Evolutionary conservation across 1,139 yeast species (phyloP), one percentile per base, ranked within the genome.

Genomic region (Yamadazyma atmosphaerica): DNA sequence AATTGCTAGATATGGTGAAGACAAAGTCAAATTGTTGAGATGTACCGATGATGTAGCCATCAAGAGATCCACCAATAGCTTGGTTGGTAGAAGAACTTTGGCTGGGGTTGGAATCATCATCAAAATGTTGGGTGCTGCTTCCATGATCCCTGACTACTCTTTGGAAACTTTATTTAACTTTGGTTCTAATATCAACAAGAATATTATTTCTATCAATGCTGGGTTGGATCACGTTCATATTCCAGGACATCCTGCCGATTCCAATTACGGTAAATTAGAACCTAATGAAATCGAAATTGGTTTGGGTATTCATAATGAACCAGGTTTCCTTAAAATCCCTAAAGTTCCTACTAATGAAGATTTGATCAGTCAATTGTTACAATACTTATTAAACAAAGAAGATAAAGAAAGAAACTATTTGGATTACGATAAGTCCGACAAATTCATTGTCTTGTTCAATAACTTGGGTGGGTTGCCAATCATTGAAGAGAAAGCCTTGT

Each of bases 301-400:
- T 3, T 60, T 75, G 43, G 81, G 81, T 3, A 74, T 75, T 39
- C 81, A 75, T 50, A 75, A 75, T 44, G 81, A 75, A 49, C 79
- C 79, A 1, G 80, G 80, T 12, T 73, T 71, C 24, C 52, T 60
- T 31, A 67, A 65, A 40, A 40, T 64, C 26, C 56, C 61, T 17
- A 51, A 63, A 15, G 60, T 75, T 37, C 81, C 81, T 9, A 53
- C 65, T 2, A 63, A 70, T 38, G 72, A 67, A 28, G 65, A 61
- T 12, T 58, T 76, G 39, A 58, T 75, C 34, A 48, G 55, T 15
- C 49, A 54, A n/a, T 52, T 75, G 51, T 59, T 74, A 38, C 50
- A 55, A 16, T 54, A 62, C 37, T 50, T 75, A 33, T 55, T 75
- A 33, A 70, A 68, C 42, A 55, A 56, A 19, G 65, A 66, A 32